phyloP scores from a whole-genome alignment of 2,329 filamentous ascomycete genomes.

The Macrophomina tecta region DNA sequence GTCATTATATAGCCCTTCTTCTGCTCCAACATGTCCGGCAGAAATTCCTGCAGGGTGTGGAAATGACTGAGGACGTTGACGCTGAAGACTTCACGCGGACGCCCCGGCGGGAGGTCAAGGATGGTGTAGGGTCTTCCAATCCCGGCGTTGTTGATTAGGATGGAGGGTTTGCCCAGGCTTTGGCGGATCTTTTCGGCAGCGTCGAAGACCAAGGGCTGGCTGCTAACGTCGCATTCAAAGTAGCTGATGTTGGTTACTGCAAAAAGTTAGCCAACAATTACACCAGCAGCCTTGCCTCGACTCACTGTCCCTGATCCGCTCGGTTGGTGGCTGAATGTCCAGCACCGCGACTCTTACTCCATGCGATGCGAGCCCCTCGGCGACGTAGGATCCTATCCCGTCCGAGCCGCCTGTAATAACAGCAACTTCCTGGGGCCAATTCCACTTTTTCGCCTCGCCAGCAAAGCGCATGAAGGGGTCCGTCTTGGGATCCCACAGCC shows the following conservation, averaged over 20 bases:
- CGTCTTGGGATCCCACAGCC: constrained; percentile 37
- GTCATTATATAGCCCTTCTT: constrained; percentile 40
- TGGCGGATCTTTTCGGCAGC: constrained; percentile 34
- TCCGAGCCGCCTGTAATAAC: constrained; percentile 46
- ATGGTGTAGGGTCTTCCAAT: constrained; percentile 30
- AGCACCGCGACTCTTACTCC: constrained; percentile 45
- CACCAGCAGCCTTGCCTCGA: neutral
- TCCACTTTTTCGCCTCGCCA: constrained; percentile 38
- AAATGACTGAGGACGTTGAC: constrained; percentile 40
- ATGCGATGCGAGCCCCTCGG: constrained; percentile 39
- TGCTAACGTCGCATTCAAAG: constrained; percentile 39
- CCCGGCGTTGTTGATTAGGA: constrained; percentile 42
- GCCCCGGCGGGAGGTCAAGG: constrained; percentile 35
- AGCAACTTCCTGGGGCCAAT: constrained; percentile 42
- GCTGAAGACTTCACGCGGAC: constrained; percentile 36
- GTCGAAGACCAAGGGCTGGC: constrained; percentile 31
- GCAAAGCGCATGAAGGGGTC: constrained; percentile 19
- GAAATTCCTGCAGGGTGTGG: constrained; percentile 38
- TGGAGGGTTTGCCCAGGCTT: constrained; percentile 35
- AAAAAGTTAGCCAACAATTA: constrained; percentile 30
- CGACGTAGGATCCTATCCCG: constrained; percentile 44
- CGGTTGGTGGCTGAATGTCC: constrained; percentile 41
- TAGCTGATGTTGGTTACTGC: constrained; percentile 40
- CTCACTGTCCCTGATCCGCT: constrained; percentile 37
- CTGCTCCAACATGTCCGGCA: constrained; percentile 38